Evolutionary conservation across 768 basidiomycete species (phyloP).

Genomic region (Vishniacozyma victoriae): DNA sequence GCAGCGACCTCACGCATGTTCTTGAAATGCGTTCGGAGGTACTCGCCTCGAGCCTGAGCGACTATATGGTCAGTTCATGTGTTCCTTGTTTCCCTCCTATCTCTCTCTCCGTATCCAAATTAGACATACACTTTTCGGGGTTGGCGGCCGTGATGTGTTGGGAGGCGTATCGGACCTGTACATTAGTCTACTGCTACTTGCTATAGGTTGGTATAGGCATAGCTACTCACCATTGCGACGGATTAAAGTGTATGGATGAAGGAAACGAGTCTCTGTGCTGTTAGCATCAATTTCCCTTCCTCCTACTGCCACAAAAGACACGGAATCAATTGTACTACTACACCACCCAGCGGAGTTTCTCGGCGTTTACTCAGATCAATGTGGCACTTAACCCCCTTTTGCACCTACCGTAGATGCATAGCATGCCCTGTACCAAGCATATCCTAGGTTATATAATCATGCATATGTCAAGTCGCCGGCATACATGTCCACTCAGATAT

Average conservation of each 20-base stretch:
- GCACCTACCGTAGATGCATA: no score
- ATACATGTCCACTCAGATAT: no score
- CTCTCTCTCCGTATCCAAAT: background rate
- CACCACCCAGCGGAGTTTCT: slow-evolving; percentile 27
- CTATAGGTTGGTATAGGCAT: background rate
- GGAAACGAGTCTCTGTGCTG: background rate
- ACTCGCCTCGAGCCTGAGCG: slow-evolving; percentile 87
- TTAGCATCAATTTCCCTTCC: background rate
- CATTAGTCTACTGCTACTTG: background rate
- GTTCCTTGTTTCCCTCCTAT: slow-evolving; percentile 3
- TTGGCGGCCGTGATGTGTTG: slow-evolving; percentile 71
- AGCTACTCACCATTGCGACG: background rate
- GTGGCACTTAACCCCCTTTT: no score
- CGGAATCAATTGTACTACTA: background rate
- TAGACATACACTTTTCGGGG: slow-evolving; percentile 83
- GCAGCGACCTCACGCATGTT: slow-evolving; percentile 99
- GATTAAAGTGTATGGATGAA: slow-evolving; percentile 1
- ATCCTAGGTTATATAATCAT: no score
- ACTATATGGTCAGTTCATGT: slow-evolving; percentile 51
- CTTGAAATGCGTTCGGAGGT: slow-evolving; percentile 99
- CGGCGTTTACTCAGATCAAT: no score
- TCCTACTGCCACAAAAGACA: background rate
- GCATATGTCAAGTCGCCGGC: no score
- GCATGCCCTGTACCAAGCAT: no score
- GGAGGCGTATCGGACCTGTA: slow-evolving; percentile 80